These are phyloP conservation scores for Hirsutella thompsonii DNA, from an alignment of 2,329 filamentous ascomycete genomes.

Conservation along the genomic window DNA sequence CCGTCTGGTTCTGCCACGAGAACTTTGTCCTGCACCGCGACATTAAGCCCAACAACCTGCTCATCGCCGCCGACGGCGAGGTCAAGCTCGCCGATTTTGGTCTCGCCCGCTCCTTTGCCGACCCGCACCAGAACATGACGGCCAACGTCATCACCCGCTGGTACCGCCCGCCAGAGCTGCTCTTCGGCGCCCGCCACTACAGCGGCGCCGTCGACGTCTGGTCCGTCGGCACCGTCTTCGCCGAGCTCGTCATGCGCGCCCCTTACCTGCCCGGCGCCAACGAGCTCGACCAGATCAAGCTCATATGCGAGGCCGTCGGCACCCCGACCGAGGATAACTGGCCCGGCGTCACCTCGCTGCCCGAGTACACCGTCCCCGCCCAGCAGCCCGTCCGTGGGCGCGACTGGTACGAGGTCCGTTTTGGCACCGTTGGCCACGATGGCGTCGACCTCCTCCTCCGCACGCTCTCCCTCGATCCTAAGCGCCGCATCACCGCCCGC, in stretches of 20 bases:
- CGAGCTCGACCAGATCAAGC: conserved; percentile 73
- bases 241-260: conserved; percentile 71
- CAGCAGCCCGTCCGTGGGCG: conserved; percentile 49
- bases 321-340: conserved; percentile 90
- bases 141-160: conserved; percentile 91
- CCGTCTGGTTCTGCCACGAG: conserved; percentile 93
- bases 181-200: conserved; percentile 85
- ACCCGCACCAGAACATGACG: conserved; percentile 83
- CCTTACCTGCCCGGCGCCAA: conserved; percentile 76
- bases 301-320: conserved; percentile 76
- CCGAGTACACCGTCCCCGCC: conserved; percentile 64
- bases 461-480: conserved; percentile 78
- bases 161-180: conserved; percentile 89
- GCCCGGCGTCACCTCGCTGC: conserved; percentile 76
- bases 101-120: conserved; percentile 77
- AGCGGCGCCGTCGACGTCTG: conserved; percentile 85
- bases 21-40: conserved; percentile 91
- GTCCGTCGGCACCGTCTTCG: conserved; percentile 87
- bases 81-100: conserved; percentile 97
- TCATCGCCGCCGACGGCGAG: conserved; percentile 85
- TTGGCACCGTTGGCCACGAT: conserved; percentile 66
- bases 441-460: conserved; percentile 82
- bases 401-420: conserved; percentile 62
- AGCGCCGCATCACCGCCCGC: conserved; percentile 63
- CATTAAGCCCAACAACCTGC: conserved; percentile 97